Evolutionary conservation across 2,329 filamentous ascomycete genomes (phyloP), one percentile per base, ranked within the genome.

Genomic region (Alternaria alternata): DNA sequence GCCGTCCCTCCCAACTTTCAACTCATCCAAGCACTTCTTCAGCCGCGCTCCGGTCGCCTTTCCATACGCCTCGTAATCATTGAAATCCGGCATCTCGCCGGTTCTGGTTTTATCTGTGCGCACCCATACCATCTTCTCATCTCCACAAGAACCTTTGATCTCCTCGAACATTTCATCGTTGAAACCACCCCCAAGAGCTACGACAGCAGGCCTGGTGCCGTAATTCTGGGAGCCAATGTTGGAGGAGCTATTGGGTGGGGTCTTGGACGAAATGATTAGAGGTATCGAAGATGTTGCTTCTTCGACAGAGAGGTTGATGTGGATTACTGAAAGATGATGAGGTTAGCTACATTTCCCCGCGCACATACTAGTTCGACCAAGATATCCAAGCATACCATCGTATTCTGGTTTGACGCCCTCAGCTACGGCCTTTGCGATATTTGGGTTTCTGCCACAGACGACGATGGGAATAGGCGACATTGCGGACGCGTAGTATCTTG

Each of bases 381-480:
- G 6, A 5, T 24, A 2, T 24, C 30, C 14, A 2, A 22, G 30
- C 46, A n/a, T 51, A 68, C 64, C 61, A 48, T 69, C 61, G 36
- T 65, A 65, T 49, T 66, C 63, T 1, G 65, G 63, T 8, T 52
- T 11, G 3, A 70, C 41, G 18, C 38, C 46, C 24, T 56, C n/a
- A 7, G 51, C 39, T 36, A 64, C 64, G 14, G 39, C 53, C 3
- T 44, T 43, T 12, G 59, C 62, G 11, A 69, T 61, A 20, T 38
- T 46, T 1, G 54, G 30, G 16, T 54, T 59, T 30, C 28, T 57
- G 8, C 66, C 66, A 49, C 66, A 63, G 2, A 69, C 42, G 12
- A 70, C 20, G 28, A 66, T 57, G 1, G 66, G 67, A 5, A 65
- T 60, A 9, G 55, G 52, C 12, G 60, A 41, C 60, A 67, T 64